A percentile compares a stretch with the other conserved stretches of the same genome.
These are phyloP conservation scores for Auricularia sp. DNA, from an alignment of 768 basidiomycete species.

Conservation along the genomic window DNA sequence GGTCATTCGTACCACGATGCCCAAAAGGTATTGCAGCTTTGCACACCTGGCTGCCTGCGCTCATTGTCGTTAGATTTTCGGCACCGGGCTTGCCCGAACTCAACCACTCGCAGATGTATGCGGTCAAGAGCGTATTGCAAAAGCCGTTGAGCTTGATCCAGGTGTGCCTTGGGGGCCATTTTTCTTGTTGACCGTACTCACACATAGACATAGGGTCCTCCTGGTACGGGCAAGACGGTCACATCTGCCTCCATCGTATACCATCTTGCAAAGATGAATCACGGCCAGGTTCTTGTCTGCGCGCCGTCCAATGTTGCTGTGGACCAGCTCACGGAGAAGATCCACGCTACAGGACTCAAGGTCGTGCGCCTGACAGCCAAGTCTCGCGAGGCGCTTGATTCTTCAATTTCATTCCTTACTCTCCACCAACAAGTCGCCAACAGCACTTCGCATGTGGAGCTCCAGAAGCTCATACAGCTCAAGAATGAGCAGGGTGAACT, in stretches of 20 bases:
- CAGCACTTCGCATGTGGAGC: constrained; percentile 88
- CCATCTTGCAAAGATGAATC: constrained; percentile 99
- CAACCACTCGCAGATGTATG: constrained; percentile 99
- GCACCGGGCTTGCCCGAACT: constrained; percentile 96
- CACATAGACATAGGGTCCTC: constrained; percentile 52
- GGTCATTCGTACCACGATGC: constrained; percentile 83
- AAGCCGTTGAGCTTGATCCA: constrained; percentile 97
- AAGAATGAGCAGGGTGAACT: constrained; percentile 97
- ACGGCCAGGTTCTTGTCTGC: constrained; percentile 96
- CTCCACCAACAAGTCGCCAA: constrained; percentile 97
- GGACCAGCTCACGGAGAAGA: constrained; percentile 98
- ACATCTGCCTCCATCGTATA: constrained; percentile 98
- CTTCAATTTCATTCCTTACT: constrained; percentile 88
- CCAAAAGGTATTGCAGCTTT: constrained; percentile 45
- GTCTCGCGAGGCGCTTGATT: constrained; percentile 95
- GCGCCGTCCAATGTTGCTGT: constrained; percentile 99
- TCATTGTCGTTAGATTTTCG: constrained; percentile 47
- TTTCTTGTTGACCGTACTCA: background rate
- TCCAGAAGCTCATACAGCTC: constrained; percentile 95
- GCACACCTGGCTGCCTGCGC: background rate
- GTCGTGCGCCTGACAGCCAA: constrained; percentile 97
- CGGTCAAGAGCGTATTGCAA: constrained; percentile 96
- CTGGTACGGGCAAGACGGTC: constrained; percentile 97
- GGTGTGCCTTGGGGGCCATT: constrained; percentile 13
- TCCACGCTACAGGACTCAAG: constrained; percentile 96